Conservation (phyloP, 2,329 filamentous ascomycete species). For the Ceratocystis ficicola region DNA sequence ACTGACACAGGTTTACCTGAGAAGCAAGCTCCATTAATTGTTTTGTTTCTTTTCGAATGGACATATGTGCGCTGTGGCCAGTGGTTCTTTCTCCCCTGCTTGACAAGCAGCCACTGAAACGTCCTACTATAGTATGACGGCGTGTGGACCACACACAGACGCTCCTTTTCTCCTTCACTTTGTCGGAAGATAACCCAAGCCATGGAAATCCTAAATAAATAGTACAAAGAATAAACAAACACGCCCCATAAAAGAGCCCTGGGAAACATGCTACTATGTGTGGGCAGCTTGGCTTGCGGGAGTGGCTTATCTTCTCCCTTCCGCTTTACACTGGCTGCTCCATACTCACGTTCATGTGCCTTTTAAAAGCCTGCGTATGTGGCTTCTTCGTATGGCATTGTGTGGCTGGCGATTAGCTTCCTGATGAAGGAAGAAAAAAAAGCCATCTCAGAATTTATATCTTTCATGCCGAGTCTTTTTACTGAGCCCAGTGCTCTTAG, state of each 20-base stretch:
- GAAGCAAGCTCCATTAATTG: background rate
- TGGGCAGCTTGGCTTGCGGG: background rate
- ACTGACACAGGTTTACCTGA: no score
- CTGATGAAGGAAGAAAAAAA: no score
- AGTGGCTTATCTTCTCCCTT: conserved; percentile 4
- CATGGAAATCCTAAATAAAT: conserved; percentile 1
- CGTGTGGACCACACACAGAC: conserved; percentile 1
- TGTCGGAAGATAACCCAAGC: background rate
- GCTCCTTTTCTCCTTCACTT: conserved; percentile 1
- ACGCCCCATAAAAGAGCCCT: background rate
- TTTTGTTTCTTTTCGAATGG: background rate
- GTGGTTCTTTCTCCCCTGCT: background rate
- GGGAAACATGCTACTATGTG: background rate
- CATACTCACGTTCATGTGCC: background rate
- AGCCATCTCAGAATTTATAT: no score
- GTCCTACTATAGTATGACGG: conserved; percentile 6
- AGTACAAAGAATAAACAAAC: conserved; percentile 1
- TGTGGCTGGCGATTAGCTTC: no score
- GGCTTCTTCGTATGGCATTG: background rate
- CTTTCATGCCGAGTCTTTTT: background rate
- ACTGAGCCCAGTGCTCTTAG: background rate
- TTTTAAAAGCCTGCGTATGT: background rate
- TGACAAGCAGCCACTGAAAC: conserved; percentile 11
- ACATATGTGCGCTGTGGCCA: background rate
- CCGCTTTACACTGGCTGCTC: background rate